Evolutionary conservation across 2,329 filamentous ascomycete species (phyloP), one percentile per base, ranked within the genome.

Genomic region (Hymenoscyphus fraxineus): DNA sequence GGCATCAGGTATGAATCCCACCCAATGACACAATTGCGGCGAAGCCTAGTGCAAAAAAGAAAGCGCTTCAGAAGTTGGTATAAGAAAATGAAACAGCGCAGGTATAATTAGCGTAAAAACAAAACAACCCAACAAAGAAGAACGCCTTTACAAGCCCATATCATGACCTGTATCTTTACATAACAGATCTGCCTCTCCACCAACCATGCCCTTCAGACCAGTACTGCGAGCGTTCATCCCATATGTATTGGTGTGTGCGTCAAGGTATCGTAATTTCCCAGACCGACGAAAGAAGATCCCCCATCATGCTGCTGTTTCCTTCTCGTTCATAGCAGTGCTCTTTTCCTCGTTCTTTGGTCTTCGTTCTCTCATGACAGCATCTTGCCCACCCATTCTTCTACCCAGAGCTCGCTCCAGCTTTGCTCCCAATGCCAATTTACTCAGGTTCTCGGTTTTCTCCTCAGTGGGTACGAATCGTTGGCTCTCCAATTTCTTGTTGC

Each of bases 371-470:
- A 89, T 87, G 73, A 87, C 83, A 55, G 88, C 88, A 76, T 92
- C 89, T 75, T 92, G 89, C 59, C 86, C 79, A 10, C 83, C 86
- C 88, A 91, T 89, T 72, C 89, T 81, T 69, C 89, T 79, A 63
- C 84, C 83, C 38, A 92, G 80, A 2, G 89, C 89, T 64, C 88
- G 82, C 75, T 91, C 88, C 60, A 91, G 80, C 77, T 91, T 91
- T n/a, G 89, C 89, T 40, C 88, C 87, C 60, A 92, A 79, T 16
- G 88, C 88, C 70, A 91, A 78, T 77, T 90, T 90, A 78, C 83
- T 86, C 76, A 91, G 79, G 73, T 87, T 84, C 69, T 90, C 88
- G 19, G 80, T 83, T 79, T 91, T 90, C 78, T 89, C 83, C 60
- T 81, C 78, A 65, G 81, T 86, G 64, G 87, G 83, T 58, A 86